Evolutionary conservation across 179 eudicot genomes (phyloP).

Genomic region (Silene noctiflora): DNA sequence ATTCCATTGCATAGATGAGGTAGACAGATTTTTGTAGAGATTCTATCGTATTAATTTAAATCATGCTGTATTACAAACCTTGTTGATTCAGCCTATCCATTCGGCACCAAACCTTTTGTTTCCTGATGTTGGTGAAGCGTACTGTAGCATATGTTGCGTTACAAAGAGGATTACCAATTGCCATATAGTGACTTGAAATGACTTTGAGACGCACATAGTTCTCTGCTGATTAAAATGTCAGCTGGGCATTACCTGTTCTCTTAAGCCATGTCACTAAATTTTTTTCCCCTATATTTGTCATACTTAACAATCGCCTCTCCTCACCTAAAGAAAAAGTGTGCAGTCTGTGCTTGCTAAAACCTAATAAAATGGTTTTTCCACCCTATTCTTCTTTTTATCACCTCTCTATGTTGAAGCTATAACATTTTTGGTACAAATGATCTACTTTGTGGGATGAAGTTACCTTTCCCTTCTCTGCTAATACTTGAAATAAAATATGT

Average conservation of each 20-base stretch:
- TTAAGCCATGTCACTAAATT: not conserved
- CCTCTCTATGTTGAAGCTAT: not conserved
- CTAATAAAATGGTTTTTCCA: no score
- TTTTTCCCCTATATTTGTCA: not conserved
- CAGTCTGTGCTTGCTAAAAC: no score
- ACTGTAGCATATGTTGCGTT: not conserved
- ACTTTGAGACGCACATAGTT: not conserved
- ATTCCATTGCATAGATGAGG: not conserved
- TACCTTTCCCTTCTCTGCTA: not conserved
- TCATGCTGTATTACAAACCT: not conserved
- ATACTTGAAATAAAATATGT: not conserved
- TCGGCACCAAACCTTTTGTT: not conserved
- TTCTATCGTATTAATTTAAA: not conserved
- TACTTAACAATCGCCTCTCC: not conserved
- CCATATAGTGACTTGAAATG: not conserved
- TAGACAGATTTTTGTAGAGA: not conserved
- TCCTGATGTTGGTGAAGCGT: not conserved
- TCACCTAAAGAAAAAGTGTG: not conserved
- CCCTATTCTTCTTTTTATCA: not conserved
- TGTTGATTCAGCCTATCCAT: not conserved
- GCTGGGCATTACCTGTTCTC: not conserved
- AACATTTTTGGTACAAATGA: not conserved
- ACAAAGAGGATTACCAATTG: not conserved
- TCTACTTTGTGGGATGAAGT: not conserved
- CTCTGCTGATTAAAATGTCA: no score